Conservation (phyloP, 148 eudicot species). For the Gaultheria prostrata region DNA sequence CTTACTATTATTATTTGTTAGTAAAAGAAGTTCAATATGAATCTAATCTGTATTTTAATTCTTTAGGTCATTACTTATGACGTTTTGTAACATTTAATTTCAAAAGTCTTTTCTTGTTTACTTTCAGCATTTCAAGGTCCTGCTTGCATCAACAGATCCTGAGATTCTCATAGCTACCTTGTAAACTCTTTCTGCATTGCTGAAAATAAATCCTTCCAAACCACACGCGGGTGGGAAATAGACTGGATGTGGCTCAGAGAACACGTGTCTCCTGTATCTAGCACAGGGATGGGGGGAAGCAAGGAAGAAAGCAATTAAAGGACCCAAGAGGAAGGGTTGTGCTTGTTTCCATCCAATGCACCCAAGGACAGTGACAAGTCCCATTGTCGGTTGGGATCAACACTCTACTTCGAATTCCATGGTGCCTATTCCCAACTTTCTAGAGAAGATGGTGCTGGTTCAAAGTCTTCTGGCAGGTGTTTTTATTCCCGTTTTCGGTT, state of each 20-base stretch:
- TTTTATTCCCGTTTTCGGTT: constrained; percentile 79
- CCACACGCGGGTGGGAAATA: constrained; percentile 86
- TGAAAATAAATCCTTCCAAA: constrained; percentile 86
- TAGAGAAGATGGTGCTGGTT: constrained; percentile 42
- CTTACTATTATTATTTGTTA: background rate
- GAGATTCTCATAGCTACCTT: constrained; percentile 79
- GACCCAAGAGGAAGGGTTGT: constrained; percentile 72
- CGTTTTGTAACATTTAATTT: background rate
- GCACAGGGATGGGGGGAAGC: constrained; percentile 99
- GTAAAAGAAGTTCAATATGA: constrained; percentile 9
- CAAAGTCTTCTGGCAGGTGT: constrained; percentile 40
- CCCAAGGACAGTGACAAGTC: constrained; percentile 62
- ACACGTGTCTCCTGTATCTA: constrained; percentile 77
- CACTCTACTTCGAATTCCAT: constrained; percentile 87
- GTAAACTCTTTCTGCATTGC: constrained; percentile 84
- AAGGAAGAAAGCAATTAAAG: constrained; percentile 98
- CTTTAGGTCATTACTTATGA: background rate
- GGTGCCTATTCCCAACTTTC: constrained; percentile 52
- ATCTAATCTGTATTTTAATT: background rate
- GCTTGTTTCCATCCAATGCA: constrained; percentile 63
- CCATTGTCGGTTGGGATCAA: constrained; percentile 77
- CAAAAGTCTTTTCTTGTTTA: background rate
- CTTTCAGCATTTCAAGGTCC: constrained; percentile 85
- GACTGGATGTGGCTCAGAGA: constrained; percentile 84
- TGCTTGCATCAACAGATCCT: constrained; percentile 93